A percentile compares a stretch with the other conserved stretches of the same genome.
Evolutionary conservation across 1,284 basidiomycete species (phyloP).

Genomic region (Moesziomyces parantarcticus): DNA sequence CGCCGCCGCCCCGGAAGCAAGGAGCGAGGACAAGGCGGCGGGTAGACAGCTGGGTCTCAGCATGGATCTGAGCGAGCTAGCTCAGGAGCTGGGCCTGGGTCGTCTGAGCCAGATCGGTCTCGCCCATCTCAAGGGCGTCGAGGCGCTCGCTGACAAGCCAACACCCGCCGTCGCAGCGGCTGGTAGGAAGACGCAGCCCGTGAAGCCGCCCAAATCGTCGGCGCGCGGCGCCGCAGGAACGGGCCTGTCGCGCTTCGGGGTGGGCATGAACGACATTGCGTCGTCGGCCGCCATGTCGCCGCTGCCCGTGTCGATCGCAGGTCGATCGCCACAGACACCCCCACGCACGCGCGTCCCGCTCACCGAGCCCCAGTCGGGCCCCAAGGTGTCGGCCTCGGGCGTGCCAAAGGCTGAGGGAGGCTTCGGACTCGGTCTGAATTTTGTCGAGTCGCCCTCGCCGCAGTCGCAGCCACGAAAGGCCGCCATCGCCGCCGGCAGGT

Average conservation of each 20-base stretch:
- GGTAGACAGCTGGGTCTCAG: conserved; percentile 41
- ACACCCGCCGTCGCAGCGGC: background rate
- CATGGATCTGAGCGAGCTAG: conserved; percentile 51
- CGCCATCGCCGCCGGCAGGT: conserved; percentile 22
- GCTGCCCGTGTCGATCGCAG: conserved; percentile 44
- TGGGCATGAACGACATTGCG: conserved; percentile 26
- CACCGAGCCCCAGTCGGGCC: conserved; percentile 10
- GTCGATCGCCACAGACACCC: conserved; percentile 45
- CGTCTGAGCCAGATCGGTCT: conserved; percentile 47
- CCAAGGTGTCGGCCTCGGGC: conserved; percentile 36
- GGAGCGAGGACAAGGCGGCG: conserved; percentile 8
- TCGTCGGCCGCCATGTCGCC: conserved; percentile 41
- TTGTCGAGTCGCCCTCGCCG: conserved; percentile 43
- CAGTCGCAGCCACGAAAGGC: conserved; percentile 25
- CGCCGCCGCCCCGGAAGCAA: background rate
- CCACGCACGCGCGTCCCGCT: conserved; percentile 19
- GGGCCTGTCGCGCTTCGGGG: conserved; percentile 21
- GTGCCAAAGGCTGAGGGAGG: conserved; percentile 34
- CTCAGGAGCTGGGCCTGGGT: conserved; percentile 49
- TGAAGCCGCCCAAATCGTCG: conserved; percentile 48
- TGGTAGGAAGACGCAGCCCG: conserved; percentile 18
- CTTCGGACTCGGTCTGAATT: conserved; percentile 47
- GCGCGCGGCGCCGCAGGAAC: conserved; percentile 19
- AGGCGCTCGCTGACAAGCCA: conserved; percentile 29
- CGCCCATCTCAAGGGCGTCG: conserved; percentile 31